Base-by-base conservation (phyloP, 306 rosid species). In the Spatholobus suberectus region DNA sequence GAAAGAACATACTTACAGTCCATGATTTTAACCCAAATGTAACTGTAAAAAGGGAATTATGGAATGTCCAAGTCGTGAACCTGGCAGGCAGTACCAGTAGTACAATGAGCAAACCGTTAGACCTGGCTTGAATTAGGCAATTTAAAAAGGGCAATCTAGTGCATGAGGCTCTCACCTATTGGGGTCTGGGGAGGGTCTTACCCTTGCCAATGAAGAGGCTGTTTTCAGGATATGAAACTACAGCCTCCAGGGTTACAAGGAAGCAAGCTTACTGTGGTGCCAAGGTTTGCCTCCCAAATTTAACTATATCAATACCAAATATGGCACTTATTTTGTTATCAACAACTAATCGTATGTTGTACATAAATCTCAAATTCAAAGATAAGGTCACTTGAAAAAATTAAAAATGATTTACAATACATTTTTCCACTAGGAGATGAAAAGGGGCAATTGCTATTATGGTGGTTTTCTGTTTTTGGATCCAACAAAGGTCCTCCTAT, bases 21-120 rank as follows among this genome's bases (percentile, higher is more conserved):
- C 8, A 38, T 65, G 15, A 52, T 80, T 70, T 70, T 57, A 57
- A 24, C 37, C 71, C 70, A n/a, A 52, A 58, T 80, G 43, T 71
- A 38, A 23, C 75, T 62, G 3, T 23, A 24, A 3, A 59, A 59
- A 4, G 35, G 37, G 67, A 23, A 4, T 24, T 24, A 10, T 24
- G n/a, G 2, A 26, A 27, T 27, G 37, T 27, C 68, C 40, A 27
- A 61, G 18, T 27, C 2, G 7, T 3, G 23, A 55, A 55, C 62
- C 14, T 55, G 13, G 14, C 21, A 8, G 26, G 38, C 37, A 24
- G 18, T 1, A 59, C 3, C 4, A 10, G 62, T 20, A 55, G 27
- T 2, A 21, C 12, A 8, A 8, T 55, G 62, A 8, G 29, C 32
- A 20, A 8, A 55, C 29, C 29, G 21, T 20, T 55, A 21, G 12